Evolutionary conservation across 2,329 filamentous ascomycete species (phyloP).

Genomic region (Alternaria rosae): DNA sequence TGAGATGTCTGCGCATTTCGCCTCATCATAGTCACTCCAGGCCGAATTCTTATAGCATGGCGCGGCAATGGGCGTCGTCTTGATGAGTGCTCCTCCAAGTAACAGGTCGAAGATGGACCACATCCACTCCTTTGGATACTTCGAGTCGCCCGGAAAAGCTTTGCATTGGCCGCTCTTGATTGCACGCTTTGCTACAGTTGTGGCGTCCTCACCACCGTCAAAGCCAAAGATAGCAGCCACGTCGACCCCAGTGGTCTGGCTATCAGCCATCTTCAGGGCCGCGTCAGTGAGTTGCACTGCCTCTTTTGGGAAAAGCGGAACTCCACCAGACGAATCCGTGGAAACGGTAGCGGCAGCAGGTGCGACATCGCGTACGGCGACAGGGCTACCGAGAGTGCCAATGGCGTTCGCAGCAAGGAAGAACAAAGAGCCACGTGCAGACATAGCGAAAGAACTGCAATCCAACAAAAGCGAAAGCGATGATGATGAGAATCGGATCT

Average conservation of each 20-base stretch:
- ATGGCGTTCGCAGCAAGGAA: constrained; percentile 7
- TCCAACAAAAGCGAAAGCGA: background rate
- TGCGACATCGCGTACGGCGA: constrained; percentile 7
- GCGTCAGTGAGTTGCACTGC: constrained; percentile 25
- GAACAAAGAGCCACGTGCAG: background rate
- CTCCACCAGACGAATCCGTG: constrained; percentile 13
- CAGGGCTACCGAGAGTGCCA: constrained; percentile 8
- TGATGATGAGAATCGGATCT: background rate
- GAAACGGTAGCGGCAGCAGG: constrained; percentile 20
- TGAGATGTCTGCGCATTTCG: constrained; percentile 22
- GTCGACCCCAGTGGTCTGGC: constrained; percentile 6
- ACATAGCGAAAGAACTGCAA: constrained; percentile 1
- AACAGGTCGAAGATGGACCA: constrained; percentile 29
- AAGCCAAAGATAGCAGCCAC: constrained; percentile 42
- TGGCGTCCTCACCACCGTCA: constrained; percentile 1
- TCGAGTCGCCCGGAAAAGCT: constrained; percentile 28
- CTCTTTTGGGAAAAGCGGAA: constrained; percentile 16
- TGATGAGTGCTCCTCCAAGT: constrained; percentile 25
- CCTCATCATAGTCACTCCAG: constrained; percentile 13
- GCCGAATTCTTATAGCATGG: constrained; percentile 31
- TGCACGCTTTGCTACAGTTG: background rate
- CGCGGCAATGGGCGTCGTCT: constrained; percentile 30
- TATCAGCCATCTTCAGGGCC: constrained; percentile 1
- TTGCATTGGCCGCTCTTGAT: constrained; percentile 23
- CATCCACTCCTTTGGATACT: constrained; percentile 19